Conservation (phyloP, 768 basidiomycete genomes). For the Trametes cinnabarina region DNA sequence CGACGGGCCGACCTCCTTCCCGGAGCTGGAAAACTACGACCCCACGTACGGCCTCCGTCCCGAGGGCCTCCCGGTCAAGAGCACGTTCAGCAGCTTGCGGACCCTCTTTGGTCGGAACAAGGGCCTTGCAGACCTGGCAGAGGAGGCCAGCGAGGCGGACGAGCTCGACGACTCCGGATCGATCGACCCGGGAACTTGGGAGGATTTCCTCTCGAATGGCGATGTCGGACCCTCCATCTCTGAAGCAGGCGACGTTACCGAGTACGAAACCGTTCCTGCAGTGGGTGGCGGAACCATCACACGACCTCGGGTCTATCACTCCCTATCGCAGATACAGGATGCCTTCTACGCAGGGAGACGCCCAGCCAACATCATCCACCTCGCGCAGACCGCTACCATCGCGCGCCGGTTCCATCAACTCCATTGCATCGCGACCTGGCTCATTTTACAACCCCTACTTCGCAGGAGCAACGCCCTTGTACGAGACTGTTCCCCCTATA, state of each 20-base stretch:
- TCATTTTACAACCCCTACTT: conserved; percentile 24
- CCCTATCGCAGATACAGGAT: conserved; percentile 71
- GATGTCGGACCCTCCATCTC: conserved; percentile 44
- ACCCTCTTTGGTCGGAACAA: conserved; percentile 66
- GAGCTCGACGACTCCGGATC: conserved; percentile 46
- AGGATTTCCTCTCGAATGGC: conserved; percentile 48
- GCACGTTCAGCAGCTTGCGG: conserved; percentile 75
- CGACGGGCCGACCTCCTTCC: conserved; percentile 37
- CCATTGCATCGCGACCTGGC: conserved; percentile 10
- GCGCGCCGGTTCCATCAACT: conserved; percentile 1
- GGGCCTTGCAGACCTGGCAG: conserved; percentile 74
- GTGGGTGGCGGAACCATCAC: conserved; percentile 88
- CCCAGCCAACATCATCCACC: conserved; percentile 1
- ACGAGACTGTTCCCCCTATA: conserved; percentile 12
- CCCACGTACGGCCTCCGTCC: conserved; percentile 95
- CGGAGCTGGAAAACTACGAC: conserved; percentile 84
- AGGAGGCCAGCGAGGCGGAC: conserved; percentile 49
- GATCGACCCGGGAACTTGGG: conserved; percentile 73
- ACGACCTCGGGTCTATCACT: conserved; percentile 81
- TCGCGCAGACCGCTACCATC: conserved; percentile 2
- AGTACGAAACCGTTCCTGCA: conserved; percentile 88
- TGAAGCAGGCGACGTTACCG: conserved; percentile 42
- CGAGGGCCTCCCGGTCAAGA: conserved; percentile 84
- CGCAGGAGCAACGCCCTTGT: conserved; percentile 24
- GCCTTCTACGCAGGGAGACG: conserved; percentile 35